A percentile compares a stretch with the other conserved stretches of the same genome.
phyloP scores from a whole-genome alignment of 176 grass and related monocot genomes.

The Poa annua region DNA sequence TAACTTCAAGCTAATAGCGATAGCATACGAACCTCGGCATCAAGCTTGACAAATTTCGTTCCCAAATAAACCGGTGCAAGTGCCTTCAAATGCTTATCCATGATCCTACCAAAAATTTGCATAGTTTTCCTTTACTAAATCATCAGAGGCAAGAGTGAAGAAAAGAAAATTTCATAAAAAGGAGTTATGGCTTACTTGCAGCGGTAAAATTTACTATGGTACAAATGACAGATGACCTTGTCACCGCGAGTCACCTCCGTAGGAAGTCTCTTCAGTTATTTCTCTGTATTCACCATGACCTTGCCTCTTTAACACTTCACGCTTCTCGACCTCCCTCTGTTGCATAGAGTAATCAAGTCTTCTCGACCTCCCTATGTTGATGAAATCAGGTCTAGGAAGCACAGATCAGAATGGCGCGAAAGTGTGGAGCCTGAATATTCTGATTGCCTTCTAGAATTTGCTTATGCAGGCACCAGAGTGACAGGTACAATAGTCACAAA shows the following conservation, averaged over 20 bases:
- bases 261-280: constrained; percentile 95
- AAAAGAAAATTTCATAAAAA: not conserved
- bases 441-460: too few species aligned
- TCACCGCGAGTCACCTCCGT: constrained; percentile 92
- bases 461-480: too few species aligned
- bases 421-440: too few species aligned
- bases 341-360: too few species aligned
- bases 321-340: constrained; percentile 96
- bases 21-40: constrained; percentile 75
- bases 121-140: not conserved
- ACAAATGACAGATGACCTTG: constrained; percentile 94
- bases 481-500: too few species aligned
- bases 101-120: constrained; percentile 68
- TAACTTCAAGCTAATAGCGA: constrained; percentile 32
- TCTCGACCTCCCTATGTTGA: too few species aligned
- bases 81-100: constrained; percentile 97
- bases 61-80: constrained; percentile 68
- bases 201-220: constrained; percentile 93
- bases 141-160: constrained; percentile 22
- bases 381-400: too few species aligned
- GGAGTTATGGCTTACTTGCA: constrained; percentile 74
- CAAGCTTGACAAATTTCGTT: constrained; percentile 92
- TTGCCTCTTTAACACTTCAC: constrained; percentile 89
- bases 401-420: too few species aligned
- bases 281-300: constrained; percentile 94